Conservation (phyloP, 2,329 filamentous ascomycete species). For the Aspergillus fischeri region DNA sequence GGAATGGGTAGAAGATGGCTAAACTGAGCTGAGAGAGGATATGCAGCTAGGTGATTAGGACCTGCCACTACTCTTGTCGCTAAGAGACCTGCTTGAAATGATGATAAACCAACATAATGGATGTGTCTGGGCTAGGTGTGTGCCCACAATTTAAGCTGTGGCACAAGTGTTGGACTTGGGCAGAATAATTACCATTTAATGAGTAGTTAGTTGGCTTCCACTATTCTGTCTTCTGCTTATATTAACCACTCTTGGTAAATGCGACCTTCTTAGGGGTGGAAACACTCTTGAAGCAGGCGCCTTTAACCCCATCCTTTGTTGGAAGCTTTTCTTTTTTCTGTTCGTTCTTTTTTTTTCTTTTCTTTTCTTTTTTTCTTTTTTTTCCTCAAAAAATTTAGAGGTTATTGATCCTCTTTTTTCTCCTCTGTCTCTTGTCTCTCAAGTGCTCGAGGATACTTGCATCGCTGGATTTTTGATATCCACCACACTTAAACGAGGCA, state of each 20-base stretch:
- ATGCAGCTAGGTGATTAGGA: slow-evolving; percentile 14
- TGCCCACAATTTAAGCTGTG: slow-evolving; percentile 7
- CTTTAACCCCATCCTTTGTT: not conserved
- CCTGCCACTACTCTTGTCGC: slow-evolving; percentile 1
- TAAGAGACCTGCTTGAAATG: not conserved
- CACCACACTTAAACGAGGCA: not conserved
- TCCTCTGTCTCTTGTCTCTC: not conserved
- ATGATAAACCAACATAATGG: not conserved
- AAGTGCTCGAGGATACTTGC: not conserved
- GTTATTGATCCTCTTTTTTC: not conserved
- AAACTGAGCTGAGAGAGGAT: slow-evolving; percentile 8
- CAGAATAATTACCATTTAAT: not conserved
- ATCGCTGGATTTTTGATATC: slow-evolving; percentile 5
- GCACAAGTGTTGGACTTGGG: slow-evolving; percentile 13
- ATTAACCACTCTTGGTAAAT: slow-evolving; percentile 3
- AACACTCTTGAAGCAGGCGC: not conserved
- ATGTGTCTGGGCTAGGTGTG: slow-evolving; percentile 2
- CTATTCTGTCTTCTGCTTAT: slow-evolving; percentile 1
- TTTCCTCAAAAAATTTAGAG: not conserved
- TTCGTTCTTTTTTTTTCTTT: no score
- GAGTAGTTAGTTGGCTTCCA: not conserved
- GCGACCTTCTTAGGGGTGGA: not conserved
- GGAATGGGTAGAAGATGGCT: not conserved
- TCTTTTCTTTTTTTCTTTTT: not conserved
- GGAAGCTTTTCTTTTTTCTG: not conserved